These are phyloP conservation scores for Firmiana major DNA, from an alignment of 345 rosid species.

Conservation along the genomic window DNA sequence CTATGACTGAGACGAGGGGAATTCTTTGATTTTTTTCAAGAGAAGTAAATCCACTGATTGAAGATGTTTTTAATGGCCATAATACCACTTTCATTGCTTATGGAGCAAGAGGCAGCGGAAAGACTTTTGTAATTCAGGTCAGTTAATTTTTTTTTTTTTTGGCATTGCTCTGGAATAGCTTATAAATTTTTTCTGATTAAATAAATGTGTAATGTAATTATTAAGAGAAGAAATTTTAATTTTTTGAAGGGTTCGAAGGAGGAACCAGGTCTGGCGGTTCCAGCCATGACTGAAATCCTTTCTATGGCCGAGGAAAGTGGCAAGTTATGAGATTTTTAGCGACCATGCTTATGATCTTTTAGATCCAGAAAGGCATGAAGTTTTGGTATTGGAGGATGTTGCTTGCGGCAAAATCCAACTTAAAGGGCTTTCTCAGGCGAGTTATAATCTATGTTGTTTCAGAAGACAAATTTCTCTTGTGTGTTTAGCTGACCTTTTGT, in stretches of 20 bases:
- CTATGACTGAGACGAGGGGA: constrained; percentile 45
- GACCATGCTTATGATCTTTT: constrained; percentile 54
- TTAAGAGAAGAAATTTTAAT: constrained; percentile 1
- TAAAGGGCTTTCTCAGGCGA: constrained; percentile 78
- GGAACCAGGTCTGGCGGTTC: constrained; percentile 44
- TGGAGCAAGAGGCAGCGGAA: constrained; percentile 73
- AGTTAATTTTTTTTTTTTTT: background rate
- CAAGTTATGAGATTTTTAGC: constrained; percentile 48
- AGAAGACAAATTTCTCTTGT: background rate
- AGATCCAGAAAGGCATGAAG: constrained; percentile 39
- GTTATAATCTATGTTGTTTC: constrained; percentile 16
- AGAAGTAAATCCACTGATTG: constrained; percentile 55
- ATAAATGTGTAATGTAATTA: background rate
- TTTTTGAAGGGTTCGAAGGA: constrained; percentile 50
- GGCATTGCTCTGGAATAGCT: background rate
- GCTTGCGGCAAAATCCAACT: constrained; percentile 58
- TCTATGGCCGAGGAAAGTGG: constrained; percentile 37
- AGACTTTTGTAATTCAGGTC: constrained; percentile 60
- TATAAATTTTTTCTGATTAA: background rate
- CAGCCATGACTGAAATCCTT: constrained; percentile 47
- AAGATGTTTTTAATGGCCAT: constrained; percentile 49
- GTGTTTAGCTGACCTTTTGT: constrained; percentile 7
- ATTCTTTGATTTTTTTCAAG: constrained; percentile 32
- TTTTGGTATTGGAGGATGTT: constrained; percentile 40
- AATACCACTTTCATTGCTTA: constrained; percentile 56